These are phyloP conservation scores for Solanum habrochaites DNA, from an alignment of 257 asterid species.

Conservation along the genomic window DNA sequence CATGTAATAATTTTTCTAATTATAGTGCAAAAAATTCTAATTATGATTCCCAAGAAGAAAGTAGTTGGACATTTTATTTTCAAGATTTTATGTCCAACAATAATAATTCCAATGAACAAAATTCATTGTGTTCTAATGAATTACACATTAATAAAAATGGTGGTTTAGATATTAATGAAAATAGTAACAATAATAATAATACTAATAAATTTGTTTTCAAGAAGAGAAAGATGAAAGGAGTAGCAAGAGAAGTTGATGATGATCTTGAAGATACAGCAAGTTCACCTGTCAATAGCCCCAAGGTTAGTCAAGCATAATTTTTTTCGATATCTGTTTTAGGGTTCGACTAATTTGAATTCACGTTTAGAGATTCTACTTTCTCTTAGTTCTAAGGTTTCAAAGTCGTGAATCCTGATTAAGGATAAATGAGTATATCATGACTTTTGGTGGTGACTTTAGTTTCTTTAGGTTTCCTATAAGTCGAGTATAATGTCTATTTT, in stretches of 20 bases:
- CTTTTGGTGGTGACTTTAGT: not conserved
- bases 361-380: not conserved
- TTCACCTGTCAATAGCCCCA: conserved; percentile 71
- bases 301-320: conserved; percentile 16
- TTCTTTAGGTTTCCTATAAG: not conserved
- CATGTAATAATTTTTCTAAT: not conserved
- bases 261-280: conserved; percentile 78
- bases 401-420: not conserved
- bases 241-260: conserved; percentile 10
- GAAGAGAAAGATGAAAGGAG: conserved; percentile 31
- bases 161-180: conserved; percentile 6
- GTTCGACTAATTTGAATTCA: not conserved
- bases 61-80: conserved; percentile 79
- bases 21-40: not conserved
- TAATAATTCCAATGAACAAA: not conserved
- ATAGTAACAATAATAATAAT: not conserved
- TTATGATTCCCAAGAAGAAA: conserved; percentile 40
- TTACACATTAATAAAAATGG: not conserved
- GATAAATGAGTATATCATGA: not conserved
- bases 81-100: conserved; percentile 33
- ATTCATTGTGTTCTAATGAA: not conserved
- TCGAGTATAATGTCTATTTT: not conserved
- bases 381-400: too few relatives aligned
- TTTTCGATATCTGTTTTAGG: not conserved
- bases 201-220: conserved; percentile 12